These are phyloP conservation scores for Gastrolobium villosum DNA, from an alignment of 306 rosid genomes.

Conservation along the genomic window DNA sequence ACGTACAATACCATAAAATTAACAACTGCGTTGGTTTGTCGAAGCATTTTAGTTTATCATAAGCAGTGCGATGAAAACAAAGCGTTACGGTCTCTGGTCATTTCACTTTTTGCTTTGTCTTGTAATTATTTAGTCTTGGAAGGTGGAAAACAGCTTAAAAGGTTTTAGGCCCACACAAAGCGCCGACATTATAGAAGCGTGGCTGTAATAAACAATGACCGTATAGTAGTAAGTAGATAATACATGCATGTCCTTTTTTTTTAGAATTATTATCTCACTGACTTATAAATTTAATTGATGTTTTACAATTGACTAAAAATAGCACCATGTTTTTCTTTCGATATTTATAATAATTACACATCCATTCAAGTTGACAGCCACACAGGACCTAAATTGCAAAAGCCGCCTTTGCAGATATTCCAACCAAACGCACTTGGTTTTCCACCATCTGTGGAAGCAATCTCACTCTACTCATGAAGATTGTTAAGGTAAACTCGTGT, in stretches of 20 bases:
- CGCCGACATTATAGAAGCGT: background rate
- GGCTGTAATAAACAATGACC: background rate
- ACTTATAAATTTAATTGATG: background rate
- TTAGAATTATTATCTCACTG: background rate
- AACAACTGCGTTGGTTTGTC: background rate
- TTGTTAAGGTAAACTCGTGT: background rate
- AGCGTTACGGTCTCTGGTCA: background rate
- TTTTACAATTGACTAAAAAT: background rate
- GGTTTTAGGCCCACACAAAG: background rate
- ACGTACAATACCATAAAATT: background rate
- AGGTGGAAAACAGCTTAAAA: background rate
- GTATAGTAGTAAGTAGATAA: background rate
- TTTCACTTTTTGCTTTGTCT: background rate
- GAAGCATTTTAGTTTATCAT: too few relatives aligned
- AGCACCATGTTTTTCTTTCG: background rate
- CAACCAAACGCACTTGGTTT: background rate
- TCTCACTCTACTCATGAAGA: background rate
- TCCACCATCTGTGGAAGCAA: background rate
- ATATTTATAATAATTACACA: background rate
- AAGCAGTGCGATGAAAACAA: background rate
- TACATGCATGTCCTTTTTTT: background rate
- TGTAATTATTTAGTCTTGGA: background rate
- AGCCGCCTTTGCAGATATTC: background rate
- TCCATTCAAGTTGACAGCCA: background rate
- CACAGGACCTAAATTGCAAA: background rate